Evolutionary conservation across 2,329 filamentous ascomycete species (phyloP).

Genomic region (Trichoderma aggressivum): DNA sequence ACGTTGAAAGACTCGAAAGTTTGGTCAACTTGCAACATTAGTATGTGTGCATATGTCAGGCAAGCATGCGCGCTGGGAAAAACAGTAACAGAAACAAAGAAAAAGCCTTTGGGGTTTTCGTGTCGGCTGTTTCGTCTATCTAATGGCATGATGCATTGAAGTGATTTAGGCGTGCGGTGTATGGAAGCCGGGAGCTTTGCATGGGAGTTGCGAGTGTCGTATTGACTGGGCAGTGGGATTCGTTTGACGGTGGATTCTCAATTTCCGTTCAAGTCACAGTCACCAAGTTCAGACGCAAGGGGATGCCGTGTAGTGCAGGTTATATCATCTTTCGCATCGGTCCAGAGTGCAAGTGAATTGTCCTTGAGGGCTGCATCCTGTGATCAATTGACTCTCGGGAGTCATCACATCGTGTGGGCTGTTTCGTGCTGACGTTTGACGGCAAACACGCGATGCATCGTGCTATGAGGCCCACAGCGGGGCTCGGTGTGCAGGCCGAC

Average conservation of each 20-base stretch:
- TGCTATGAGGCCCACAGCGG: conserved; percentile 13
- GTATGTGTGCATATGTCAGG: not conserved
- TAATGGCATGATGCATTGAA: not conserved
- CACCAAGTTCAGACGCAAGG: not conserved
- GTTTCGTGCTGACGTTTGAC: conserved; percentile 3
- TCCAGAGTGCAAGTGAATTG: not conserved
- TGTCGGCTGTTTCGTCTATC: not conserved
- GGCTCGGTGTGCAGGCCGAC: conserved; percentile 11
- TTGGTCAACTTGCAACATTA: not conserved
- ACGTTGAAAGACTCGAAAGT: not conserved
- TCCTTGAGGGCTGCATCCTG: not conserved
- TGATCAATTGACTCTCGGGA: not conserved
- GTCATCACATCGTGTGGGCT: not conserved
- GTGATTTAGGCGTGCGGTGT: not conserved
- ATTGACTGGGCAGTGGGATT: not conserved
- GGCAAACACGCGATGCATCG: conserved; percentile 14
- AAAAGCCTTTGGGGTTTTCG: not conserved
- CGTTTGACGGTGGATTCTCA: not conserved
- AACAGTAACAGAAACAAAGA: not conserved
- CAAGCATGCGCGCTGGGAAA: not conserved
- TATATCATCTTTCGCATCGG: not conserved
- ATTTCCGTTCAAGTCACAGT: not conserved
- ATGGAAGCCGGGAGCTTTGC: not conserved
- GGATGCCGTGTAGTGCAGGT: not conserved
- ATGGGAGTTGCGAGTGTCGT: not conserved